Base-by-base conservation (phyloP, 192 early-diverging fungal species). In the Ambispora gerdemannii region DNA sequence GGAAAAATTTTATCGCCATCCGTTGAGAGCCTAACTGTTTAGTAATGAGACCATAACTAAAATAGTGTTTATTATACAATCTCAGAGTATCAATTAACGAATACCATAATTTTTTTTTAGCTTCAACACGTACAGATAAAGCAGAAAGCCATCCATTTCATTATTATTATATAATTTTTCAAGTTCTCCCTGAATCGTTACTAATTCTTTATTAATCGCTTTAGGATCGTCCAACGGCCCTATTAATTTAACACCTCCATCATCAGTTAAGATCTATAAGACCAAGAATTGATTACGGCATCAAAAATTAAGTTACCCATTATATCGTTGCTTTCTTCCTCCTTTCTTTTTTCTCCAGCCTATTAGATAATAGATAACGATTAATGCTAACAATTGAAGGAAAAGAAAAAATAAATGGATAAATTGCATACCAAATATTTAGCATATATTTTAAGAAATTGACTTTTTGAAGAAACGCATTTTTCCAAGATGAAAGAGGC, bases 371-470 rank as follows among this genome's bases (percentile, higher is more conserved):
- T n/a, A n/a, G n/a, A n/a, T n/a, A n/a, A n/a, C n/a, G n/a, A n/a
- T n/a, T n/a, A n/a, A n/a, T n/a, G n/a, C n/a, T n/a, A n/a, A n/a
- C n/a, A n/a, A n/a, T n/a, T n/a, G n/a, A n/a, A n/a, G n/a, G n/a
- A n/a, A n/a, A 24, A 61, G 50, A 50, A 50, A 22, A 31, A 66
- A 30, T 51, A 8, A 28, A 33, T 72, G 52, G 38, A 6, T 10
- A 43, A 60, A 34, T 75, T 72, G 43, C 81, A 74, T 82, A 84
- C 88, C 62, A 95, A 76, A 73, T 84, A 94, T 73, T 78, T 85
- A 13, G 92, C 76, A 73, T 97, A 97, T 19, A 93, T 75, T 70
- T 87, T 76, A n/a, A 95, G 75, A 77, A 95, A 97, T 55, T 77
- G 64, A 2, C 86, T 82, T 50, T 84, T 81, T 10, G 80, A 74